Conservation (phyloP, 225 moss, liverwort and hornwort genomes). For the Bryoerythrophyllum caledonicum region DNA sequence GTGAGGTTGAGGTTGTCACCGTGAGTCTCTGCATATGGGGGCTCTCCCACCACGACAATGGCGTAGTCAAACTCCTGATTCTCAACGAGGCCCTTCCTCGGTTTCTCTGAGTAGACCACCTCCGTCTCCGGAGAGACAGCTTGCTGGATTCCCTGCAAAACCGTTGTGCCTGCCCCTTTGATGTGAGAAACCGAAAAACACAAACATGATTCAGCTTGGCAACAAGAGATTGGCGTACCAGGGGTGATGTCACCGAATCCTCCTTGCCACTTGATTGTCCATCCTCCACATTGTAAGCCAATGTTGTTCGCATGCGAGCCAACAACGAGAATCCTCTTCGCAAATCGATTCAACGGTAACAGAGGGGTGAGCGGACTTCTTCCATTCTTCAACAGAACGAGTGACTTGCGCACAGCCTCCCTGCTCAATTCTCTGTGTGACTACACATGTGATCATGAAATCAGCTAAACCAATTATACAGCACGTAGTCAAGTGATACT, state of each 20-base stretch:
- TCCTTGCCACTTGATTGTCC: slow-evolving; percentile 83
- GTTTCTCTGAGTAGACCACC: slow-evolving; percentile 34
- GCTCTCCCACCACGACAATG: slow-evolving; percentile 54
- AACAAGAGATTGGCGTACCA: slow-evolving; percentile 30
- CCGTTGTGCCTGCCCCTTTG: slow-evolving; percentile 42
- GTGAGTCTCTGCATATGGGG: slow-evolving; percentile 41
- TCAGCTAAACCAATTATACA: not conserved
- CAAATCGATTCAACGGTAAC: slow-evolving; percentile 50
- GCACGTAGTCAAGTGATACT: slow-evolving; percentile 2
- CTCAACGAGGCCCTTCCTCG: slow-evolving; percentile 29
- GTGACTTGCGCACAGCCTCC: slow-evolving; percentile 58
- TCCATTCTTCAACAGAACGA: slow-evolving; percentile 61
- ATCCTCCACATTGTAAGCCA: slow-evolving; percentile 77
- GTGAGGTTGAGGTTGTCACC: slow-evolving; percentile 60
- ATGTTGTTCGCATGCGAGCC: slow-evolving; percentile 71
- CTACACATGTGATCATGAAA: slow-evolving; percentile 19
- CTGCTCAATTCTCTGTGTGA: slow-evolving; percentile 59
- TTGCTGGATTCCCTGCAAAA: slow-evolving; percentile 45
- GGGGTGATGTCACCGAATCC: slow-evolving; percentile 42
- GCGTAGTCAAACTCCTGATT: slow-evolving; percentile 45
- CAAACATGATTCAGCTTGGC: not conserved
- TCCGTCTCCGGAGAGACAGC: slow-evolving; percentile 34
- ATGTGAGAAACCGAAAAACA: not conserved
- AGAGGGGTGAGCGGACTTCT: slow-evolving; percentile 17
- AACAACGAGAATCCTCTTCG: slow-evolving; percentile 56